A percentile compares a stretch with the other conserved stretches of the same genome.
Evolutionary conservation across 2,329 filamentous ascomycete genomes (phyloP).

Genomic region (Alternaria sp.): DNA sequence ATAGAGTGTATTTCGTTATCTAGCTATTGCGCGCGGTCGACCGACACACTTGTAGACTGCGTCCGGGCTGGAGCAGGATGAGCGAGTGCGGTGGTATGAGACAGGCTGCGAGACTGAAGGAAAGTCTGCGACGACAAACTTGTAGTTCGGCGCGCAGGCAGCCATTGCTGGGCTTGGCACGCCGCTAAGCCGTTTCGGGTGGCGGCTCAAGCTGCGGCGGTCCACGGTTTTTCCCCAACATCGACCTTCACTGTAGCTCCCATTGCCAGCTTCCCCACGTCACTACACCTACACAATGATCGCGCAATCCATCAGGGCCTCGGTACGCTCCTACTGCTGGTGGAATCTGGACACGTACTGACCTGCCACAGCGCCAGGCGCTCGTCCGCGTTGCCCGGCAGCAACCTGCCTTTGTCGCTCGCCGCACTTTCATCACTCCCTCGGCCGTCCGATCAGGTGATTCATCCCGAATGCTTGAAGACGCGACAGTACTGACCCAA

Average conservation of each 20-base stretch:
- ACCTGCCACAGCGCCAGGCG: slow-evolving; percentile 62
- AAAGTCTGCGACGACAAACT: neutral
- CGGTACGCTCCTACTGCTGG: slow-evolving; percentile 53
- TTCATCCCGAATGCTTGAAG: slow-evolving; percentile 40
- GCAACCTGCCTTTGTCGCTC: slow-evolving; percentile 60
- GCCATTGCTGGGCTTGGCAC: slow-evolving; percentile 12
- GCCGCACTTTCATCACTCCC: slow-evolving; percentile 69
- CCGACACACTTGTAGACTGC: slow-evolving; percentile 17
- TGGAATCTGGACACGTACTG: slow-evolving; percentile 26
- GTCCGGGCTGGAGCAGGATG: slow-evolving; percentile 20
- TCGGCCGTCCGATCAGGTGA: slow-evolving; percentile 67
- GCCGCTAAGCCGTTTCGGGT: slow-evolving; percentile 24
- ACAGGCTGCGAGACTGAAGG: slow-evolving; percentile 16
- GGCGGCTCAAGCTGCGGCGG: slow-evolving; percentile 27
- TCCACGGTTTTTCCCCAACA: slow-evolving; percentile 24
- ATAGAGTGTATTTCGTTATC: slow-evolving; percentile 14
- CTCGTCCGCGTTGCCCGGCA: slow-evolving; percentile 66
- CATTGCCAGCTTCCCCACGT: slow-evolving; percentile 39
- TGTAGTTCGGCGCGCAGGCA: slow-evolving; percentile 7
- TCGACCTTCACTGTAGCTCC: slow-evolving; percentile 37
- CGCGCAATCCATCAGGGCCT: slow-evolving; percentile 67
- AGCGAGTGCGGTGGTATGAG: slow-evolving; percentile 26
- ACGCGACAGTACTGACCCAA: slow-evolving; percentile 37
- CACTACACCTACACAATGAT: slow-evolving; percentile 57
- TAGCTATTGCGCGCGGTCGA: slow-evolving; percentile 22